phyloP scores from a whole-genome alignment of 768 basidiomycete species.

The Rhizopogon salebrosus region DNA sequence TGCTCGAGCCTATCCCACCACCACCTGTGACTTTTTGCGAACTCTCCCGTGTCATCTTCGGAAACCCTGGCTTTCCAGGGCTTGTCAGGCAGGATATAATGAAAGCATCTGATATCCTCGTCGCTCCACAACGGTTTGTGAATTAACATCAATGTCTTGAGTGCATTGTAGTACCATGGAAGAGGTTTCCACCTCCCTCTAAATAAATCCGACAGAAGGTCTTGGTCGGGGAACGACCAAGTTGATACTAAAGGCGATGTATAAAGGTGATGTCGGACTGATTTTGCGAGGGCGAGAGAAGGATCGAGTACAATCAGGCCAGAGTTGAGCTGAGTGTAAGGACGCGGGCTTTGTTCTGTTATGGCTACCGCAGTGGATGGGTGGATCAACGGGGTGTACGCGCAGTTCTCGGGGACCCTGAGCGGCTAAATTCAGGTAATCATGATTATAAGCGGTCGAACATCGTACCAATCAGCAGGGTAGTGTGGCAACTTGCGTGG shows the following conservation, averaged over 20 bases:
- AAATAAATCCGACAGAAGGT: conserved; percentile 80
- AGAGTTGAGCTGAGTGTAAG: conserved; percentile 83
- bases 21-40: conserved; percentile 57
- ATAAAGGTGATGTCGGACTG: conserved; percentile 39
- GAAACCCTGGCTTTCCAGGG: conserved; percentile 66
- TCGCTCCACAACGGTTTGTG: conserved; percentile 82
- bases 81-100: conserved; percentile 84
- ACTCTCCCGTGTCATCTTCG: conserved; percentile 37
- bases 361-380: conserved; percentile 44
- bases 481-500: conserved; percentile 81
- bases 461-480: conserved; percentile 74
- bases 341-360: conserved; percentile 50
- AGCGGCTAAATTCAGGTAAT: neutral
- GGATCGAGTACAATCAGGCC: conserved; percentile 86
- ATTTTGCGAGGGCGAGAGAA: conserved; percentile 47
- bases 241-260: conserved; percentile 47
- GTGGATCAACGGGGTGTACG: conserved; percentile 53
- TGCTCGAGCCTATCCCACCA: conserved; percentile 72
- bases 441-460: neutral
- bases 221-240: conserved; percentile 88
- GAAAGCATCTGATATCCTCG: conserved; percentile 78
- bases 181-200: conserved; percentile 72
- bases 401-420: conserved; percentile 93
- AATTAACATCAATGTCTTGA: conserved; percentile 75
- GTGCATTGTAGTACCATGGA: conserved; percentile 86